Percentiles rank a stretch among this genome's conserved stretches.
These are phyloP conservation scores for Hypoxylon fragiforme DNA, from an alignment of 495 filamentous ascomycete genomes.

Conservation along the genomic window DNA sequence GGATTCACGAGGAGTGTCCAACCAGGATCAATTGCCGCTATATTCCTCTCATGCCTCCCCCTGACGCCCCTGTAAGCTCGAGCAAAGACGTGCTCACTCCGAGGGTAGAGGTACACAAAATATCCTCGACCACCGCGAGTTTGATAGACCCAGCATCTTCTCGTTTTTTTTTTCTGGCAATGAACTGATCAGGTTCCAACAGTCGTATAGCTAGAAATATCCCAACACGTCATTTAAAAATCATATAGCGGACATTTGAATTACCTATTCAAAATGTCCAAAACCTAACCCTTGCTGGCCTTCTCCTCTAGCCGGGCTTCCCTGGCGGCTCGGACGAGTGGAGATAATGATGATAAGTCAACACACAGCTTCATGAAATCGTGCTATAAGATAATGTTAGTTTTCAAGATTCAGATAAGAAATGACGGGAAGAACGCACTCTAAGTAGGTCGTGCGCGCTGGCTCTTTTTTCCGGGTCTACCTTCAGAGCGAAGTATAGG, in stretches of 20 bases:
- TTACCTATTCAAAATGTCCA: conserved; percentile 8
- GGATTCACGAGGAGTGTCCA: conserved; percentile 2
- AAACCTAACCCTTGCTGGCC: conserved; percentile 61
- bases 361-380: conserved; percentile 85
- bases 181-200: conserved; percentile 10
- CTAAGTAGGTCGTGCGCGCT: conserved; percentile 90
- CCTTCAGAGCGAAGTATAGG: conserved; percentile 85
- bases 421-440: conserved; percentile 54
- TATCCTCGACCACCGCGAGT: conserved; percentile 3
- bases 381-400: conserved; percentile 63
- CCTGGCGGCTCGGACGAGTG: conserved; percentile 84
- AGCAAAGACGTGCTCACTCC: conserved; percentile 6
- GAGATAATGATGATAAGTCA: conserved; percentile 65
- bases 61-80: neutral
- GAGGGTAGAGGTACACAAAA: conserved; percentile 14
- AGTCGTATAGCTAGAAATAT: conserved; percentile 7
- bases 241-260: too few species aligned
- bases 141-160: conserved; percentile 7
- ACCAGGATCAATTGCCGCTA: conserved; percentile 2
- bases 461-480: conserved; percentile 94
- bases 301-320: conserved; percentile 83
- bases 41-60: neutral
- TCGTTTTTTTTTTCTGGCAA: too few species aligned
- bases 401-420: conserved; percentile 34
- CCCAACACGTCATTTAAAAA: conserved; percentile 6